Base-by-base conservation (phyloP, 116 monocot genomes). In the Trichopus zeylanicus region DNA sequence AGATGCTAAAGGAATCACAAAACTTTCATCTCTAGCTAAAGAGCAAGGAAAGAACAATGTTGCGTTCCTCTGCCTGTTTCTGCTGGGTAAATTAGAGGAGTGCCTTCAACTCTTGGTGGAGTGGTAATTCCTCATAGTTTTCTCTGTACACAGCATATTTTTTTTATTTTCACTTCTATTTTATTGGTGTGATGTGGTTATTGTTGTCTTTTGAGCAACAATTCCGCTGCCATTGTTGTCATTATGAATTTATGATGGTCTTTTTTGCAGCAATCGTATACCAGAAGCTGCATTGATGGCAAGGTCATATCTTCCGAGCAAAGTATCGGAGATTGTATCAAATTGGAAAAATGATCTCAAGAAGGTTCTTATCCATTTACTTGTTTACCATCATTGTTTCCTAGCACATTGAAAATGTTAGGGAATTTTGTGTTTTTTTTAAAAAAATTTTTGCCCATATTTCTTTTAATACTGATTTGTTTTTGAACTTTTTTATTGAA, bases 281-380 rank as follows among this genome's bases (percentile, higher is more conserved):
- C 95, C 95, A 39, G 90, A 95, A 81, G 95, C 90, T 60, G 95
- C 95, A 61, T 67, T 95, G 35, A 86, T 95, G 95, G 87, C 90
- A 56, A 71, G 90, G 18, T 89, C 90, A 7, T 90, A 89, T 68
- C 76, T 95, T 57, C 95, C 90, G 8, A 95, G 95, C 75, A 86
- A 95, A 72, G 95, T 90, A 53, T 66, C 86, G 64, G 81, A 95
- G 72, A 95, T 95, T 55, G 79, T 90, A 37, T 68, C 71, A 62
- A 74, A 78, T 26, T 95, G 95, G 95, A 86, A 84, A 77, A 89
- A 75, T 34, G 84, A 95, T 72, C 84, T 95, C 31, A 71, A 69
- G 28, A 95, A 95, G 89, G 95, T 83, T 73, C 39, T 15, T 53
- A n/a, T n/a, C n/a, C n/a, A n/a, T n/a, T n/a, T n/a, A n/a, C n/a